These are phyloP conservation scores for Azolla pinnata DNA, from an alignment of 75 land plant species.

Conservation along the genomic window DNA sequence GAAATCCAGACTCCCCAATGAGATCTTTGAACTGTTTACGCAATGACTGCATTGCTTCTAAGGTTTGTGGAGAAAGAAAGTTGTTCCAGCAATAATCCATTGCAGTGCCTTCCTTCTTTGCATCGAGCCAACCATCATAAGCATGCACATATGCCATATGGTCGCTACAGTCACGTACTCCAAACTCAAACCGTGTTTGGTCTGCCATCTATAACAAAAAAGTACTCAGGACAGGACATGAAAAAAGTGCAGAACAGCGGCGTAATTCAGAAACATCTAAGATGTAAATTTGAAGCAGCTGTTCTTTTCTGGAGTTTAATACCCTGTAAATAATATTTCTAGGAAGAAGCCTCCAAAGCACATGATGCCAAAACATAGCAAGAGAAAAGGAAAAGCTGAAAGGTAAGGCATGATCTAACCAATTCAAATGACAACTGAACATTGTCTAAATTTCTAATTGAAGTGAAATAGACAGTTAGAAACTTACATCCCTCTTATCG, in stretches of 20 bases:
- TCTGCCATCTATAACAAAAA: constrained; percentile 53
- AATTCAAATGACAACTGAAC: too few species aligned
- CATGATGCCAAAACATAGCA: too few species aligned
- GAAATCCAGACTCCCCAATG: constrained; percentile 65
- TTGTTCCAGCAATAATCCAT: constrained; percentile 95
- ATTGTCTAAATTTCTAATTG: too few species aligned
- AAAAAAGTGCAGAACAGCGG: background rate
- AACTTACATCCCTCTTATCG: constrained; percentile 87
- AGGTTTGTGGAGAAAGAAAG: constrained; percentile 76
- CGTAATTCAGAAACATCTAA: background rate
- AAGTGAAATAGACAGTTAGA: too few species aligned
- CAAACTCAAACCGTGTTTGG: constrained; percentile 69
- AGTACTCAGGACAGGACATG: background rate
- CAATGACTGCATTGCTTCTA: constrained; percentile 81
- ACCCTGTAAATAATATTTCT: too few species aligned
- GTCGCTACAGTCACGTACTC: constrained; percentile 86
- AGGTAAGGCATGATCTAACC: background rate
- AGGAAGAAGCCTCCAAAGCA: too few species aligned
- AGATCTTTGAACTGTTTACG: constrained; percentile 74
- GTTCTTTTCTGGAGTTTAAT: too few species aligned
- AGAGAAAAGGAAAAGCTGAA: background rate
- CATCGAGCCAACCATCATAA: constrained; percentile 90
- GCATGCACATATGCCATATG: constrained; percentile 97
- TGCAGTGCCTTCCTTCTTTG: constrained; percentile 64
- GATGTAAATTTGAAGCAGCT: too few species aligned